Evolutionary conservation across 2,329 filamentous ascomycete genomes (phyloP).

Genomic region (Beauveria varroae): DNA sequence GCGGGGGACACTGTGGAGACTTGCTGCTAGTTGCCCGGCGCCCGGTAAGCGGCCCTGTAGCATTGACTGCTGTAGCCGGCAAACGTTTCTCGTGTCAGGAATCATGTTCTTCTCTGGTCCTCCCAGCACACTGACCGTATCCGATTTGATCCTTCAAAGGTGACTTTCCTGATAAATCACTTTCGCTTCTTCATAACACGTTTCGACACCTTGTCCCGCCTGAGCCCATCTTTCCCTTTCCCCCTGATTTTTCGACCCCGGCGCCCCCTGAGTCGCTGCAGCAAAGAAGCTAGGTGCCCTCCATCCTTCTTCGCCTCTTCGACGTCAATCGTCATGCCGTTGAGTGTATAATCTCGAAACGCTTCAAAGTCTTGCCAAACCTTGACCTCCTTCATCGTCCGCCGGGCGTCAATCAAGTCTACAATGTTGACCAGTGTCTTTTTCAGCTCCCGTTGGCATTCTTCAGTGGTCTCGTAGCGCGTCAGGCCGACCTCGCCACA

Average conservation of each 20-base stretch:
- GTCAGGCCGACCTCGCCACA: constrained; percentile 22
- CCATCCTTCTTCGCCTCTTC: constrained; percentile 19
- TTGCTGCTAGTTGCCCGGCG: background rate
- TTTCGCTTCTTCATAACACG: background rate
- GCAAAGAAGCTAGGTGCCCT: constrained; percentile 18
- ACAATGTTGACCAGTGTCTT: constrained; percentile 24
- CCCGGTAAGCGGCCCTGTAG: background rate
- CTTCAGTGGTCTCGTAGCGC: constrained; percentile 11
- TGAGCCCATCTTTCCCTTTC: background rate
- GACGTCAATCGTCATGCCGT: constrained; percentile 15
- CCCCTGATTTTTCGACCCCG: constrained; percentile 46
- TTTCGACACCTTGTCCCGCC: background rate
- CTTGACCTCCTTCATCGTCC: constrained; percentile 17
- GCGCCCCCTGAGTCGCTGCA: constrained; percentile 12
- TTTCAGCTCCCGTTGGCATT: constrained; percentile 20
- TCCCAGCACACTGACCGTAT: background rate
- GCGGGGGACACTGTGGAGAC: background rate
- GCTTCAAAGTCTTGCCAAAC: constrained; percentile 22
- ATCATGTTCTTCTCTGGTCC: background rate
- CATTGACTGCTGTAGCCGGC: background rate
- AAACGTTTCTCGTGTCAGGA: no score
- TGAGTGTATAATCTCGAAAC: constrained; percentile 20
- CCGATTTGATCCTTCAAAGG: background rate
- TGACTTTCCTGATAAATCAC: background rate
- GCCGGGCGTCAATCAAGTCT: constrained; percentile 23